These are phyloP conservation scores for Lodderomyces pseudojiufengensis DNA, from an alignment of 1,139 yeast species.

Conservation along the genomic window DNA sequence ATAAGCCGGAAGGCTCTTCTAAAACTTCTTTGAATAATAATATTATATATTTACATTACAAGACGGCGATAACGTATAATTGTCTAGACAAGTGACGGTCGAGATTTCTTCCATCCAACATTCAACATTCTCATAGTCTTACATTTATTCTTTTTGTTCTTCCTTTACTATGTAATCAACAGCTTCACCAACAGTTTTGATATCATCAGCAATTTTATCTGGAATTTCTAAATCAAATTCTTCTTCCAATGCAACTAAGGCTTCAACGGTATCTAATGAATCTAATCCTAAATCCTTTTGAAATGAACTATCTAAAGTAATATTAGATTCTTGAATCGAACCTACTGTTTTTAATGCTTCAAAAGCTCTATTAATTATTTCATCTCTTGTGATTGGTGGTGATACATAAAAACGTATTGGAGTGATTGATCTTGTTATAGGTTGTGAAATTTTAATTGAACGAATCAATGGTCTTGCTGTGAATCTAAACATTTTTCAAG, in stretches of 20 bases:
- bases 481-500: constrained; percentile 29
- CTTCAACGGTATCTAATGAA: constrained; percentile 68
- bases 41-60: too few relatives aligned
- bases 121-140: too few relatives aligned
- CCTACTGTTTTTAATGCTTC: constrained; percentile 52
- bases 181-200: constrained; percentile 67
- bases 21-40: too few relatives aligned
- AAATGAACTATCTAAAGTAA: constrained; percentile 46
- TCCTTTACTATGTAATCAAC: constrained; percentile 55
- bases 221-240: constrained; percentile 70
- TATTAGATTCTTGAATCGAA: constrained; percentile 47
- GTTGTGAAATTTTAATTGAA: constrained; percentile 31
- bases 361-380: constrained; percentile 45
- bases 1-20: too few relatives aligned
- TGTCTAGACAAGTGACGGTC: too few relatives aligned
- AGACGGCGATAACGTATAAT: too few relatives aligned
- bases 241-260: constrained; percentile 69
- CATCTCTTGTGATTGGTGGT: constrained; percentile 46
- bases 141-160: constrained; percentile 43
- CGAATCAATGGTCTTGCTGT: constrained; percentile 39
- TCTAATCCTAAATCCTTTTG: constrained; percentile 66
- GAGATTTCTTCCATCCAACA: too few relatives aligned
- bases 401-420: constrained; percentile 47
- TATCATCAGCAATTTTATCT: constrained; percentile 64
- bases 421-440: constrained; percentile 9